Conservation (phyloP, 192 early-diverging fungal species). For the Gaertneriomyces sp. region DNA sequence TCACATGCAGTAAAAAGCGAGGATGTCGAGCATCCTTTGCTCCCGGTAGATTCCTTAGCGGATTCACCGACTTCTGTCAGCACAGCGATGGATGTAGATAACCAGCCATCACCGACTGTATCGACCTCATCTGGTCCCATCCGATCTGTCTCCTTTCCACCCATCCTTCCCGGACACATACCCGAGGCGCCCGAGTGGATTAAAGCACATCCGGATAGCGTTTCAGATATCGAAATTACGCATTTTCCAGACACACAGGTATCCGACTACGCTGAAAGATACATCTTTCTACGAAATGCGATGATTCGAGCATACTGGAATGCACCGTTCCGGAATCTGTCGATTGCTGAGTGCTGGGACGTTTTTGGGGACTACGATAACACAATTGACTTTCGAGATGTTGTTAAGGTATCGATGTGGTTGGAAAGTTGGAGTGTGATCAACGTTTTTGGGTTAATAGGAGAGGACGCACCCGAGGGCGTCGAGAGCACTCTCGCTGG, state of each 20-base stretch:
- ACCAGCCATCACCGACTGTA: neutral
- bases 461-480: neutral
- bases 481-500: neutral
- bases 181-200: neutral
- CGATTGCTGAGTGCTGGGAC: conserved; percentile 13
- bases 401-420: conserved; percentile 8
- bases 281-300: conserved; percentile 18
- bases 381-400: neutral
- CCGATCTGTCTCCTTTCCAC: conserved; percentile 2
- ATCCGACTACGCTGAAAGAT: neutral
- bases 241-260: too few relatives aligned
- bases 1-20: neutral
- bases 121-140: conserved; percentile 5
- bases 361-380: neutral
- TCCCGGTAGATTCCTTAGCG: too few relatives aligned
- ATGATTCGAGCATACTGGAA: conserved; percentile 14
- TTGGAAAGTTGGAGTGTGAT: conserved; percentile 26
- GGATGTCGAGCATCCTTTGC: neutral
- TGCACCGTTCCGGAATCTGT: conserved; percentile 2
- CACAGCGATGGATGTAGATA: too few relatives aligned
- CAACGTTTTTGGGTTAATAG: conserved; percentile 8
- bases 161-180: neutral
- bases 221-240: too few relatives aligned
- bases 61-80: too few relatives aligned
- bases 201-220: neutral